phyloP scores from a whole-genome alignment of 2,329 filamentous ascomycete genomes.

The Tricladium varicosporioides region DNA sequence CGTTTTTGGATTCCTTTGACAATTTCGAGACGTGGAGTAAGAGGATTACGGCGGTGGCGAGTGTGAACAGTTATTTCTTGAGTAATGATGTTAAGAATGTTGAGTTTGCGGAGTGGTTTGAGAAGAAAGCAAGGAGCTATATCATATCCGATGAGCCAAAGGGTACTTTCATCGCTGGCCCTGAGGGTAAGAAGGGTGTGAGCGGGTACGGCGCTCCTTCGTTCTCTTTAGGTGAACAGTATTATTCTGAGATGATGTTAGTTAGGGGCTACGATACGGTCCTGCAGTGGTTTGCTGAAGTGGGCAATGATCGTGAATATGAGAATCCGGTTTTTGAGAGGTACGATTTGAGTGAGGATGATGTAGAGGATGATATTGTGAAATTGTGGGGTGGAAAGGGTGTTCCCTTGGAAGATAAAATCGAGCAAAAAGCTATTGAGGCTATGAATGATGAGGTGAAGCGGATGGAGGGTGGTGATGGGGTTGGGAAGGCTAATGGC shows the following conservation, averaged over 20 bases:
- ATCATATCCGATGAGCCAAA: constrained; percentile 49
- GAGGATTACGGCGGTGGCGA: constrained; percentile 47
- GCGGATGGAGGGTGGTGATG: no score
- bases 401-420: no score
- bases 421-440: no score
- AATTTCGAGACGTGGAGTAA: constrained; percentile 47
- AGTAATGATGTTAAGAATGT: constrained; percentile 40
- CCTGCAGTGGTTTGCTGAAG: constrained; percentile 59
- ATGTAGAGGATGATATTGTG: constrained; percentile 7
- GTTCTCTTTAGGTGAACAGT: constrained; percentile 63
- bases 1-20: constrained; percentile 55
- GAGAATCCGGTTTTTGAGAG: constrained; percentile 34
- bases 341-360: constrained; percentile 15
- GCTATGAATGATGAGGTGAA: no score
- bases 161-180: constrained; percentile 52
- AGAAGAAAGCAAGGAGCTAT: constrained; percentile 55
- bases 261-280: constrained; percentile 52
- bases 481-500: no score
- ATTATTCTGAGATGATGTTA: constrained; percentile 61
- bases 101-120: constrained; percentile 49
- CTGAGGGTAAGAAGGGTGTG: constrained; percentile 37
- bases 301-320: constrained; percentile 45
- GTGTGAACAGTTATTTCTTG: constrained; percentile 48
- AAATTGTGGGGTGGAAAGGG: no score
- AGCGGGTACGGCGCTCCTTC: constrained; percentile 59